phyloP scores from a whole-genome alignment of 306 rosid genomes.

The Quercus robur region DNA sequence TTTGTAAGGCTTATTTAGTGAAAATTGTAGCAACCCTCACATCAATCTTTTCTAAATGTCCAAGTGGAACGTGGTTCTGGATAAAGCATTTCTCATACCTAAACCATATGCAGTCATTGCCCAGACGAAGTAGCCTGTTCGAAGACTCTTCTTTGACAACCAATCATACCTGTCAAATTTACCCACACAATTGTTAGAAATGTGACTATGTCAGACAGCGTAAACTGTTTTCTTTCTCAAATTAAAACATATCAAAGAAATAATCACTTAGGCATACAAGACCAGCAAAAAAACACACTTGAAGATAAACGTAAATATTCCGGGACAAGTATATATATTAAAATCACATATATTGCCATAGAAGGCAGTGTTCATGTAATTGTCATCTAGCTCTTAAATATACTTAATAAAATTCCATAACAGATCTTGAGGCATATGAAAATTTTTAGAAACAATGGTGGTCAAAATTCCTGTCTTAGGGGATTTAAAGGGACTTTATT shows the following conservation, averaged over 20 bases:
- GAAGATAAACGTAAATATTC: background rate
- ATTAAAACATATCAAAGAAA: background rate
- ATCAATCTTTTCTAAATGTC: background rate
- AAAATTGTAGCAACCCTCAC: no score
- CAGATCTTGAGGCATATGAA: background rate
- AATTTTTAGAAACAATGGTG: background rate
- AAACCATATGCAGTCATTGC: conserved; percentile 96
- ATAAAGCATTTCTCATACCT: conserved; percentile 54
- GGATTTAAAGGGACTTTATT: background rate
- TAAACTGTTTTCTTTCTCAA: conserved; percentile 4
- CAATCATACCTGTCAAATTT: conserved; percentile 74
- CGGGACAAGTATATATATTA: background rate
- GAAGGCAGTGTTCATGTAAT: background rate
- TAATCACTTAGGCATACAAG: background rate
- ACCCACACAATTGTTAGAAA: conserved; percentile 20
- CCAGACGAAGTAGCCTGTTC: conserved; percentile 88
- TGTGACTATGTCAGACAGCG: background rate
- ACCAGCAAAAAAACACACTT: background rate
- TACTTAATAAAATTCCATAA: background rate
- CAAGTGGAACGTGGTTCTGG: background rate
- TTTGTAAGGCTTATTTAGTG: no score
- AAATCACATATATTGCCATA: background rate
- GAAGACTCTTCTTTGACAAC: conserved; percentile 82
- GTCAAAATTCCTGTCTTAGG: background rate
- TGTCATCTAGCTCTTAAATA: background rate